Evolutionary conservation across 2,329 filamentous ascomycete genomes (phyloP), one percentile per base, ranked within the genome.

Genomic region (Trichoderma atrobrunneum): DNA sequence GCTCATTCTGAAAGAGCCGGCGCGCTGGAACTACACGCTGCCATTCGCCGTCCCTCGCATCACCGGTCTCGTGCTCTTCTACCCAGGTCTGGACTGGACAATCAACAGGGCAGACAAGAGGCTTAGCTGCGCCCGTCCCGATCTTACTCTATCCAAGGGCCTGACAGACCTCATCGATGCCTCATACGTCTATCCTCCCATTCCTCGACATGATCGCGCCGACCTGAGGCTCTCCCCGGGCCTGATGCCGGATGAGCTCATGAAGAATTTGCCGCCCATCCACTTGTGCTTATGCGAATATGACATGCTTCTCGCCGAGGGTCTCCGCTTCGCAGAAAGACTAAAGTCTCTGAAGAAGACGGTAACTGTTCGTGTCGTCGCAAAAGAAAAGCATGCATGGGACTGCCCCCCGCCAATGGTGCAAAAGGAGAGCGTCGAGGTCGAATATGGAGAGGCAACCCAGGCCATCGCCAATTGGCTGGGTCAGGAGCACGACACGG

Each of bases 161-260:
- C 81, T 92, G 72, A 91, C 89, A 0, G 86, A 89, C 72, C 84
- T 92, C 5, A 91, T 91, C 75, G 90, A 91, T 77, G 85, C 87
- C 7, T 87, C 86, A 0, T 91, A 91, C 77, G 82, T 91, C 34
- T 86, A 87, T 72, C 88, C 88, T 3, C 81, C 85, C 5, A 82
- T 85, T 7, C 79, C 84, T 1, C 78, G 82, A 11, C 78, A 82
- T 8, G 79, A 86, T 39, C 82, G 88, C 10, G 80, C 81, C 2
- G 85, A 89, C 72, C 87, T 87, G 2, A 85, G 86, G 24, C 81
- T 92, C 4, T 90, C 88, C 0, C 90, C 90, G 0, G 87, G 85
- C 4, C 83, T 88, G 8, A 89, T 89, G 71, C 79, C 85, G 0
- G 85, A 89, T 74, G 83, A 84, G 32, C 76, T 87, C n/a, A 75